phyloP scores from a whole-genome alignment of 2,329 filamentous ascomycete species.

The Mariannaea sp. region DNA sequence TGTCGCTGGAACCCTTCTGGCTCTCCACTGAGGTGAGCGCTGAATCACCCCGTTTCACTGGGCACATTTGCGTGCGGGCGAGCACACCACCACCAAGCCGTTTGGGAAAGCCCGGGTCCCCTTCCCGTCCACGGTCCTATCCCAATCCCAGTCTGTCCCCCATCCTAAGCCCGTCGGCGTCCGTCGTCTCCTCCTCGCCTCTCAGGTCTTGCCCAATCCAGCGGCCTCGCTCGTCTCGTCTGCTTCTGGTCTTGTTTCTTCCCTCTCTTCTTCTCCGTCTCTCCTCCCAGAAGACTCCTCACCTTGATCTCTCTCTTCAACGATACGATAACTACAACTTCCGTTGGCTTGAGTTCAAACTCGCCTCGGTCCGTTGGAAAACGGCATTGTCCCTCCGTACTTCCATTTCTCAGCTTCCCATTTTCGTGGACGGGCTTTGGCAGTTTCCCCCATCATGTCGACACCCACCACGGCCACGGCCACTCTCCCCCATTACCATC shows the following conservation, averaged over 20 bases:
- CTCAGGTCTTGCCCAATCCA: conserved; percentile 6
- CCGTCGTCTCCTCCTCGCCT: conserved; percentile 16
- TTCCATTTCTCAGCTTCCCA: conserved; percentile 18
- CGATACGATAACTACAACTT: conserved; percentile 17
- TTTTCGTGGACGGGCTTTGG: conserved; percentile 33
- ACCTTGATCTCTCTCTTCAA: conserved; percentile 19
- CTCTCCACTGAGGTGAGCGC: conserved; percentile 13
- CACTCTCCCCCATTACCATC: conserved; percentile 71
- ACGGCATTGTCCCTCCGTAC: conserved; percentile 21
- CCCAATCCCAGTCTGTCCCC: conserved; percentile 10
- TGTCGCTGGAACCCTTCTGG: conserved; percentile 2
- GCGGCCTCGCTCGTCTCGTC: conserved; percentile 19
- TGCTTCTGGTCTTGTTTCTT: conserved; percentile 17
- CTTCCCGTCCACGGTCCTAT: conserved; percentile 14
- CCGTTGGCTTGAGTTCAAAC: conserved; percentile 13
- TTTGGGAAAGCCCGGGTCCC: conserved; percentile 21
- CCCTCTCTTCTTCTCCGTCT: conserved; percentile 26
- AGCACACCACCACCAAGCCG: conserved; percentile 22
- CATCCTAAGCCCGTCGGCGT: conserved; percentile 13
- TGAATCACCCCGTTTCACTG: conserved; percentile 12
- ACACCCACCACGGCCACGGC: conserved; percentile 79
- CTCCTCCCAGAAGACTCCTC: conserved; percentile 18
- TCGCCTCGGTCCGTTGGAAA: conserved; percentile 27
- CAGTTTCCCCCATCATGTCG: conserved; percentile 65
- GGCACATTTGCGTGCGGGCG: neutral